A percentile compares a stretch with the other conserved stretches of the same genome.
These are phyloP conservation scores for Elsinoe ampelina DNA, from an alignment of 2,329 filamentous ascomycete species.

Conservation along the genomic window DNA sequence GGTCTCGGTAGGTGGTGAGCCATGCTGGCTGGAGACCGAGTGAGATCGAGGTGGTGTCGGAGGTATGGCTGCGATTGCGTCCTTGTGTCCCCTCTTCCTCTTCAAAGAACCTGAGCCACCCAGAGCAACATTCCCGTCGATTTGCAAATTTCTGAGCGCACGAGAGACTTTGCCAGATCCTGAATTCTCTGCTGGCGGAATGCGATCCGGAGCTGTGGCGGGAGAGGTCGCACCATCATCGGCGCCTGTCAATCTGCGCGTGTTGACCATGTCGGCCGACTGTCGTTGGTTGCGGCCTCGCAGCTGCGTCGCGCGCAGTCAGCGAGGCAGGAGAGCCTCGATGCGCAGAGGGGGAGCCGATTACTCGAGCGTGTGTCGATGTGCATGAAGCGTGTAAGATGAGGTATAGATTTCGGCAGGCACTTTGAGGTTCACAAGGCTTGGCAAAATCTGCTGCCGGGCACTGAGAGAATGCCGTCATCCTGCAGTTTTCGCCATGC, in stretches of 20 bases:
- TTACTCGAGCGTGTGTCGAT: not conserved
- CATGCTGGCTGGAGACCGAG: not conserved
- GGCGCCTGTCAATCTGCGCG: not conserved
- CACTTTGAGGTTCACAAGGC: not conserved
- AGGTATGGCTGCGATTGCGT: not conserved
- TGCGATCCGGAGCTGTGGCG: not conserved
- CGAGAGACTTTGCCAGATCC: constrained; percentile 3
- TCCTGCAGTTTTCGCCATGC: too few relatives aligned
- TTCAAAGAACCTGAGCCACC: constrained; percentile 1
- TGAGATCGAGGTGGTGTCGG: not conserved
- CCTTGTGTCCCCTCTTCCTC: constrained; percentile 8
- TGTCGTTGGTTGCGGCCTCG: not conserved
- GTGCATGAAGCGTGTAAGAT: not conserved
- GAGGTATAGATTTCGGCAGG: not conserved
- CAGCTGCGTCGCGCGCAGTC: constrained; percentile 8
- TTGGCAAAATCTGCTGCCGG: too few relatives aligned
- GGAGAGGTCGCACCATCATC: not conserved
- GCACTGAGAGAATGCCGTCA: too few relatives aligned
- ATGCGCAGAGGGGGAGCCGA: not conserved
- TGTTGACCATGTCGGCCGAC: constrained; percentile 1
- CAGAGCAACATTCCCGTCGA: constrained; percentile 8
- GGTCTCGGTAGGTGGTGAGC: not conserved
- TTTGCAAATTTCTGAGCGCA: not conserved
- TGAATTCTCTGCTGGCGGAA: not conserved
- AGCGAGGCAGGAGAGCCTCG: not conserved